Base-by-base conservation (phyloP, 2,329 filamentous ascomycete genomes). In the Alternaria tenuissima region DNA sequence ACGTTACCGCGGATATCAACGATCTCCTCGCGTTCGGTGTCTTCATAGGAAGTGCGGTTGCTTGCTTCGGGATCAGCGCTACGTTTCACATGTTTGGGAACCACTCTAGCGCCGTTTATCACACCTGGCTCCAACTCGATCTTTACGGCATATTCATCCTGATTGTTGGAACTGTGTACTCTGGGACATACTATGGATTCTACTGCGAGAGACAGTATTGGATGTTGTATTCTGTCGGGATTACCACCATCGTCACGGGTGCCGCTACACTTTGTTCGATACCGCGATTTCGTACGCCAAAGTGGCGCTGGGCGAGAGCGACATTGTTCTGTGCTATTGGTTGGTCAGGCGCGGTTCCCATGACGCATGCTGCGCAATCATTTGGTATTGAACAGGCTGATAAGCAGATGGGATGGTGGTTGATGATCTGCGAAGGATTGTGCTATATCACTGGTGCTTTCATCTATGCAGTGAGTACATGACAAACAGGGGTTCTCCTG, bases 351-450 rank as follows among this genome's bases (percentile, higher is more conserved):
- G 56, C 56, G 36, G 52, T 59, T 36, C 56, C 56, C 5, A 59
- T 54, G 56, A 59, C 56, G 24, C 56, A 59, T 55, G 56, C 56
- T 30, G 56, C 56, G 36, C 56, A 59, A 36, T n/a, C 42, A 8
- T 55, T 59, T 55, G 56, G 56, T 7, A 55, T 36, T 5, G 56
- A 59, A 26, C 56, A 55, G 26, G 56, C 56, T n/a, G 39, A 59
- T 24, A 54, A 36, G 32, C 56, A 59, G 42, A 59, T 59, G 56
- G 56, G 56, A 6, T 59, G 56, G 56, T 48, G 56, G 56, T 59
- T 46, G 39, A 54, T 59, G 34, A 59, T 59, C 6, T 11, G 34
- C 14, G 56, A 59, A 18, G 56, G 56, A 2, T 12, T 59, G 24
- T 55, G n/a, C 14, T 59, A 59, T 34, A 48, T 59, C 12, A 54